A percentile compares a stretch with the other conserved stretches of the same genome.
Evolutionary conservation across 2,329 filamentous ascomycete genomes (phyloP).

Genomic region (Paramyrothecium sp.): DNA sequence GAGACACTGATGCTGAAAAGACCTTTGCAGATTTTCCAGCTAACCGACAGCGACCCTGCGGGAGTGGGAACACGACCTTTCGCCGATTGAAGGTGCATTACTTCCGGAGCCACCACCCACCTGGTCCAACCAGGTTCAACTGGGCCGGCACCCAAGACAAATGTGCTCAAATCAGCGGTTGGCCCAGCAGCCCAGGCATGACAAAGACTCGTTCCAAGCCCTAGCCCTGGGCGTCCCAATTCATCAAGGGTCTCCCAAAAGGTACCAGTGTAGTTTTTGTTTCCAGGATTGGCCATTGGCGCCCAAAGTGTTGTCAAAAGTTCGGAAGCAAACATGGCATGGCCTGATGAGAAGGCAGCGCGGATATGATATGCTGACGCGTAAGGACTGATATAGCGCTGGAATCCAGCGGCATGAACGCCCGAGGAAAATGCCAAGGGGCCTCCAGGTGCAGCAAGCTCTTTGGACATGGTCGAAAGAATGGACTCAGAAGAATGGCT

Average conservation of each 20-base stretch:
- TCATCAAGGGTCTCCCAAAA: constrained; percentile 27
- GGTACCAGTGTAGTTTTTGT: constrained; percentile 23
- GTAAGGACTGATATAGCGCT: constrained; percentile 21
- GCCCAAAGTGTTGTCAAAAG: constrained; percentile 19
- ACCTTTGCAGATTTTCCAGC: neutral
- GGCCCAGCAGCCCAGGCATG: constrained; percentile 31
- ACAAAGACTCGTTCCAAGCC: constrained; percentile 24
- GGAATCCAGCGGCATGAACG: constrained; percentile 11
- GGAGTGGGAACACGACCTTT: constrained; percentile 1
- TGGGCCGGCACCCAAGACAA: constrained; percentile 23
- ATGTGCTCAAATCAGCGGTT: constrained; percentile 25
- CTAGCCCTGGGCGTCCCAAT: constrained; percentile 21
- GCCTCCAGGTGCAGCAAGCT: neutral
- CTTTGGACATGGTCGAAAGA: neutral
- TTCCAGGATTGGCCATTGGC: constrained; percentile 20
- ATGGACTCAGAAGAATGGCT: neutral
- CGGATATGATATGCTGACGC: constrained; percentile 27
- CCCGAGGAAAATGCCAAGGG: constrained; percentile 4
- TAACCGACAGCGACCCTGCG: neutral
- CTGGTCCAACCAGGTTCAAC: constrained; percentile 14
- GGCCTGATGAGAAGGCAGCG: constrained; percentile 17
- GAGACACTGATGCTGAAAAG: too few species aligned
- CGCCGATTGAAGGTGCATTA: neutral
- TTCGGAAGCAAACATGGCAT: constrained; percentile 4
- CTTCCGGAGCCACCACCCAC: constrained; percentile 1